Evolutionary conservation across 2,329 filamentous ascomycete species (phyloP).

Genomic region (Fusarium sterilihyphosum): DNA sequence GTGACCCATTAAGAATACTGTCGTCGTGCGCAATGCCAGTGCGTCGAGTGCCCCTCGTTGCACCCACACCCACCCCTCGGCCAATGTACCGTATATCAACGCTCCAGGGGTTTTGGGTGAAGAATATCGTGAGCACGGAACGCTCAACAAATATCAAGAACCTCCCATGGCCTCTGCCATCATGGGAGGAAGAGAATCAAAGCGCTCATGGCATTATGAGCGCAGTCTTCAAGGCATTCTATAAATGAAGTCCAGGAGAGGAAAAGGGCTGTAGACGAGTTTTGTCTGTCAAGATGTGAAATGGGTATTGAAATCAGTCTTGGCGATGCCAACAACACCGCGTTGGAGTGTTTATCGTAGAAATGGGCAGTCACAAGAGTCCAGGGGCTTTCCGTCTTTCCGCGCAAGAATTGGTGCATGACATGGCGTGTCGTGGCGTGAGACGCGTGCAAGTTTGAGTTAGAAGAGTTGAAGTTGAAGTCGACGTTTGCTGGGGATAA

Average conservation of each 20-base stretch:
- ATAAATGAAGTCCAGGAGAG: background rate
- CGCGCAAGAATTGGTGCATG: constrained; percentile 15
- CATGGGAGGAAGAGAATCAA: background rate
- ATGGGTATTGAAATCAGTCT: background rate
- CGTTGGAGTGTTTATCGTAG: constrained; percentile 3
- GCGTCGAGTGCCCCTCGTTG: constrained; percentile 22
- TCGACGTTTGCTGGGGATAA: background rate
- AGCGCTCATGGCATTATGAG: background rate
- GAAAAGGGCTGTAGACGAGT: background rate
- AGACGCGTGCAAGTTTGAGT: constrained; percentile 22
- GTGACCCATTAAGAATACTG: constrained; percentile 33
- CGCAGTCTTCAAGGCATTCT: background rate
- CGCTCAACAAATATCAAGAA: constrained; percentile 4
- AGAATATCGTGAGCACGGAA: background rate
- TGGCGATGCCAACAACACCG: constrained; percentile 17
- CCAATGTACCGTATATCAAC: constrained; percentile 39
- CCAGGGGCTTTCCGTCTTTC: constrained; percentile 30
- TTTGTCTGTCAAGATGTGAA: background rate
- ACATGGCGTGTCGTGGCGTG: constrained; percentile 18
- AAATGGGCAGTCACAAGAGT: constrained; percentile 12
- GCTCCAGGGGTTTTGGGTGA: constrained; percentile 27
- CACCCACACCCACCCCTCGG: constrained; percentile 33
- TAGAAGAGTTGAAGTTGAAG: background rate
- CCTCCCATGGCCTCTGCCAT: constrained; percentile 11
- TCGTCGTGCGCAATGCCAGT: constrained; percentile 21